These are phyloP conservation scores for Aphanocladium album DNA, from an alignment of 2,329 filamentous ascomycete genomes.

Conservation along the genomic window DNA sequence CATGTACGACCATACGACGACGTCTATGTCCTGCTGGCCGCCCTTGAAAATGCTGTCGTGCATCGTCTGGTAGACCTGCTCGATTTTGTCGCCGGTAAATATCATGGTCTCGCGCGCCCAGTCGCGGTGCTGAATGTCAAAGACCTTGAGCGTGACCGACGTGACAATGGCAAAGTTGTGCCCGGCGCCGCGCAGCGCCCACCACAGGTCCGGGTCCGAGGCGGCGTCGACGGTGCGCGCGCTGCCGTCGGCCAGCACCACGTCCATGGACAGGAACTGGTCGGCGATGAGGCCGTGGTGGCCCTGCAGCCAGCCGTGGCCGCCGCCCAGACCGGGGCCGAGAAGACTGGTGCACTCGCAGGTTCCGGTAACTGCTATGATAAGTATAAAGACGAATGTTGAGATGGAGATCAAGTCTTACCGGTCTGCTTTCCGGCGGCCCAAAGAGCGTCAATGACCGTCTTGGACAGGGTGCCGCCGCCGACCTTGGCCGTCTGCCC, in stretches of 20 bases:
- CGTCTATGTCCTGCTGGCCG: conserved; percentile 36
- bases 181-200: conserved; percentile 53
- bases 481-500: conserved; percentile 42
- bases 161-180: conserved; percentile 58
- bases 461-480: conserved; percentile 42
- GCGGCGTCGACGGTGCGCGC: conserved; percentile 32
- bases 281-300: conserved; percentile 49
- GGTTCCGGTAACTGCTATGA: conserved; percentile 39
- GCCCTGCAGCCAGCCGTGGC: conserved; percentile 51
- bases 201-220: conserved; percentile 52
- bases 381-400: conserved; percentile 7
- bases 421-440: conserved; percentile 45
- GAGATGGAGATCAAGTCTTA: conserved; percentile 16
- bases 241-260: conserved; percentile 47
- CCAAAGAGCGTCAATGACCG: conserved; percentile 45
- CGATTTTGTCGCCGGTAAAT: conserved; percentile 45
- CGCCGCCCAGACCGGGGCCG: conserved; percentile 51
- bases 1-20: conserved; percentile 49
- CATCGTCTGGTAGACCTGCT: conserved; percentile 39
- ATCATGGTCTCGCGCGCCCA: conserved; percentile 42
- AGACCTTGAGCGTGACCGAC: conserved; percentile 42
- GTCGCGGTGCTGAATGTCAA: conserved; percentile 34
- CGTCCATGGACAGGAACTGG: conserved; percentile 45
- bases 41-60: conserved; percentile 41
- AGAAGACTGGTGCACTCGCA: conserved; percentile 49